Base-by-base conservation (phyloP, 2,329 filamentous ascomycete genomes). In the Aureobasidium namibiae region DNA sequence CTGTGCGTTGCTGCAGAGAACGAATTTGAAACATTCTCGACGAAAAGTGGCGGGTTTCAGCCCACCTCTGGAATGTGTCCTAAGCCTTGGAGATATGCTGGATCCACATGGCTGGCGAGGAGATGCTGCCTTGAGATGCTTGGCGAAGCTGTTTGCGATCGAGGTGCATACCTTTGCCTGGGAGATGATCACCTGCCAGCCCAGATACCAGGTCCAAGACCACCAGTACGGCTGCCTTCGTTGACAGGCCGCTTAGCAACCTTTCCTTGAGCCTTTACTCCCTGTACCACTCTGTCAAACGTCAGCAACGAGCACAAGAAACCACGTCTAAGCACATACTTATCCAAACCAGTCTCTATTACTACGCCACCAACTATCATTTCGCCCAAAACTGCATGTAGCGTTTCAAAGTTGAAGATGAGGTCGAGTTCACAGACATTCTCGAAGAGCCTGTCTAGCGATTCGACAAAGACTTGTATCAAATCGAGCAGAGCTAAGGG, bases 391-490 rank as follows among this genome's bases (percentile, higher is more conserved):
- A 91, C 86, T 9, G 92, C 89, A 77, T 99, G 94, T 68, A 99
- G 80, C 16, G 91, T 95, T 80, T 99, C 94, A 67, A 96, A 99
- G 72, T 97, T 97, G 78, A 99, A 99, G 73, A 99, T 99, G 66
- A 99, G 81, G 73, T 99, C 92, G 59, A 99, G 80, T 78, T 99
- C 94, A 80, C 94, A 99, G 10, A 99, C 94, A 72, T 99, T 96
- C 76, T 97, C 94, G 71, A 99, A 99, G 41, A 99, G 80, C 64
- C 90, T 85, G 73, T 99, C 94, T 36, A 99, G 82, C 0, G 92
- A 87, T 75, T 99, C 94, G 63, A 99, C 94, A 68, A 96, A 99
- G 61, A 99, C 94, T 75, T 99, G 94, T 65, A 99, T 97, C 58
- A 99, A 78, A 73, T 99, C 94, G 63, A 99, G 91, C 24, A 99